These are phyloP conservation scores for Scutellaria minor DNA, from an alignment of 257 asterid species.

Conservation along the genomic window DNA sequence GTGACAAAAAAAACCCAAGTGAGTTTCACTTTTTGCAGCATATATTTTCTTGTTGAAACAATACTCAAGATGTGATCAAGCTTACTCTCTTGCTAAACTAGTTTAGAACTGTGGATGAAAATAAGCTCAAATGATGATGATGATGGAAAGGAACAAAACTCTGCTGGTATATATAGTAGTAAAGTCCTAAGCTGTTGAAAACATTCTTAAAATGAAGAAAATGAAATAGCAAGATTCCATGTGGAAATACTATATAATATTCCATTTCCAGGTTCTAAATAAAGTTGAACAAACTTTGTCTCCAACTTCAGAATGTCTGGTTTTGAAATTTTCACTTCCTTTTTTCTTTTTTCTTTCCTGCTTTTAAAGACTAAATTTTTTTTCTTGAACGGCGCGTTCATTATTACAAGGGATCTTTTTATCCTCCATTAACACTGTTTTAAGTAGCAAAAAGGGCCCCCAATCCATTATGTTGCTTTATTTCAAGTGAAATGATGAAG, in stretches of 20 bases:
- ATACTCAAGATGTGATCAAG: background rate
- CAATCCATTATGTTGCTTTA: conserved; percentile 38
- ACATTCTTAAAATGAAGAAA: conserved; percentile 19
- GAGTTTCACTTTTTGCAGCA: too few relatives aligned
- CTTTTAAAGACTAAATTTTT: conserved; percentile 35
- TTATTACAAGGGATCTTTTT: conserved; percentile 51
- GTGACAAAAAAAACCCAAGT: too few relatives aligned
- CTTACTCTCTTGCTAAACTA: conserved; percentile 38
- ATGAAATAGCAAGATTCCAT: conserved; percentile 37
- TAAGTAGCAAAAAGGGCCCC: conserved; percentile 53
- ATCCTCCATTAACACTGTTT: conserved; percentile 45
- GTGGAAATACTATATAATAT: conserved; percentile 25
- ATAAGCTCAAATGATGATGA: conserved; percentile 18
- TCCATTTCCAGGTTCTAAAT: conserved; percentile 33
- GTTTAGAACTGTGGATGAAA: background rate
- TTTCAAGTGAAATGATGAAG: conserved; percentile 31
- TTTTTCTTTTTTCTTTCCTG: background rate
- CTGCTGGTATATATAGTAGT: conserved; percentile 40
- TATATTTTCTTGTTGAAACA: too few relatives aligned
- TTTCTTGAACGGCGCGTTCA: conserved; percentile 74
- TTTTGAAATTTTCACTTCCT: conserved; percentile 13
- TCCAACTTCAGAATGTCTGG: conserved; percentile 36
- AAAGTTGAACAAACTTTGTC: conserved; percentile 46
- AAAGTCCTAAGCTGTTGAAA: background rate
- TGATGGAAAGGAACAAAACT: conserved; percentile 14